Conservation (phyloP, 2,329 filamentous ascomycete genomes). For the Aureobasidium namibiae region DNA sequence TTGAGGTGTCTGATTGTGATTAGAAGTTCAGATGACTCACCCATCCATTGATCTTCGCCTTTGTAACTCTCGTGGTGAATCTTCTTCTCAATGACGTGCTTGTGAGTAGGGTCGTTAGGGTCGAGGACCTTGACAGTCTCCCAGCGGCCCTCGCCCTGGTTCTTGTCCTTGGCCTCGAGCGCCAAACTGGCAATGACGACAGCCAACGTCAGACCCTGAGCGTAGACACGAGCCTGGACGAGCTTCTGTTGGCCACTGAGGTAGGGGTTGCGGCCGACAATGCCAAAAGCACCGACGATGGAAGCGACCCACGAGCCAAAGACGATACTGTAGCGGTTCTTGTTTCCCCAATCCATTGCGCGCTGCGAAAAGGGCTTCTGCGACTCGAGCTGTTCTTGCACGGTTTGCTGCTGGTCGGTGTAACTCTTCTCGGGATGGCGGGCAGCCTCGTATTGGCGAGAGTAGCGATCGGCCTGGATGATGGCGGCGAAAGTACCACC, state of each 20-base stretch:
- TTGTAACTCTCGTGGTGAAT: slow-evolving; percentile 80
- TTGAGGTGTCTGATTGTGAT: not conserved
- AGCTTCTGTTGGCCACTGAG: slow-evolving; percentile 74
- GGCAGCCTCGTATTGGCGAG: slow-evolving; percentile 60
- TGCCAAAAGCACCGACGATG: slow-evolving; percentile 64
- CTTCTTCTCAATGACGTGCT: slow-evolving; percentile 76
- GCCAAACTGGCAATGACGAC: slow-evolving; percentile 75
- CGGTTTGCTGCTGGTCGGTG: slow-evolving; percentile 53
- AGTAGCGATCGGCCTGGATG: slow-evolving; percentile 70
- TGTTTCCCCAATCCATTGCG: slow-evolving; percentile 62
- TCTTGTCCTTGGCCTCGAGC: slow-evolving; percentile 74
- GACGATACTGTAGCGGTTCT: slow-evolving; percentile 82
- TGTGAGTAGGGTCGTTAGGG: slow-evolving; percentile 73
- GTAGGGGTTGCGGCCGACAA: slow-evolving; percentile 71
- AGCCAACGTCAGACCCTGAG: slow-evolving; percentile 78
- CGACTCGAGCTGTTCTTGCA: slow-evolving; percentile 45
- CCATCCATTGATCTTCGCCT: slow-evolving; percentile 89
- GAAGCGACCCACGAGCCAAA: slow-evolving; percentile 71
- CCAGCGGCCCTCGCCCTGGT: slow-evolving; percentile 68
- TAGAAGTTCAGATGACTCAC: slow-evolving; percentile 38
- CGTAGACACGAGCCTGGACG: slow-evolving; percentile 90
- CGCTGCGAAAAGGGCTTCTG: slow-evolving; percentile 52
- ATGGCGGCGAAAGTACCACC: slow-evolving; percentile 73
- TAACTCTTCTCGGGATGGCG: slow-evolving; percentile 62
- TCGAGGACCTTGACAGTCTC: slow-evolving; percentile 76